Base-by-base conservation (phyloP, 345 rosid species). In the Melaleuca alternifolia region DNA sequence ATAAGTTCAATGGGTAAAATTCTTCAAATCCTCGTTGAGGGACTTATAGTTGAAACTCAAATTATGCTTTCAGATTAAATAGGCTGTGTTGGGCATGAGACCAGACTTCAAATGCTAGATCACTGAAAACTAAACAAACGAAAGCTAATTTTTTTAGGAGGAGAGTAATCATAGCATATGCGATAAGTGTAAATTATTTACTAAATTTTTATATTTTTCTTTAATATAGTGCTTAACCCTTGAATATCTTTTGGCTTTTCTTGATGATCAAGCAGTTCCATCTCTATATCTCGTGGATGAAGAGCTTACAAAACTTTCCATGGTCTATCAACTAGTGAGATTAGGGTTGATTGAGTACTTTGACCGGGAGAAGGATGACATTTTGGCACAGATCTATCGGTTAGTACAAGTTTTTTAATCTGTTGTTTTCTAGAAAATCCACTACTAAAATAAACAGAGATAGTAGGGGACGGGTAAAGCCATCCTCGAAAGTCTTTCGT, bases 271-370 rank as follows among this genome's bases (percentile, higher is more conserved):
- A 71, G 53, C 92, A 93, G 96, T 93, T 50, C 94, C 96, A 24
- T 87, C 88, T 26, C 56, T 87, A 7, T 91, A 89, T 84, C 94
- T 94, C 41, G 48, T 91, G 53, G 93, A 93, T 82, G 96, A 92
- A 88, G 94, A 93, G 57, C 89, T 92, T 11, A 75, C 91, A 84
- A 91, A 91, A 84, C 94, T 95, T 83, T 89, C 91, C 86, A 30
- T 91, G 89, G 90, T 88, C 28, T 89, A 93, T 90, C 91, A 92
- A 83, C 33, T 94, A n/a, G 89, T 90, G 82, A 92, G 91, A 87
- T 82, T 89, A 52, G 96, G 98, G 18, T 88, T 94, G 88, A 88
- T 89, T 46, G 93, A 94, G 54, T 89, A 91, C 86, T 95, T 95
- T 52, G 30, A 46, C 10, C 56, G 26, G 46, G 93, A 93, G 86